Evolutionary conservation across 768 basidiomycete genomes (phyloP).

Genomic region (Tulasnella sp.): DNA sequence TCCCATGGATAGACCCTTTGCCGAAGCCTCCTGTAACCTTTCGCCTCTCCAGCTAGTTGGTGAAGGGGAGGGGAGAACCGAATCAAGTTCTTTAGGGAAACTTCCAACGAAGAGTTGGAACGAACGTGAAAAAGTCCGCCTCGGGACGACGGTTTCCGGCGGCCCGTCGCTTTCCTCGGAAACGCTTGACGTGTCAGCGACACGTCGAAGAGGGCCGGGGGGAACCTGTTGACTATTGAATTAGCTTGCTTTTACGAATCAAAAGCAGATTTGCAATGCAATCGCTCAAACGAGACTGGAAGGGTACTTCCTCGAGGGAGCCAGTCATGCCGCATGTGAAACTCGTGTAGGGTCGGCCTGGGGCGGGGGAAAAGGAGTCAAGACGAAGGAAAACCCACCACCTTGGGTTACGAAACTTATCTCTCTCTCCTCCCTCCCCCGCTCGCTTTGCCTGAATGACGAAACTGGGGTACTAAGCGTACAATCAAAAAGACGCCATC

Average conservation of each 20-base stretch:
- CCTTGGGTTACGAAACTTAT: neutral
- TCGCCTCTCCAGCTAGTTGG: neutral
- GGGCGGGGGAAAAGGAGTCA: neutral
- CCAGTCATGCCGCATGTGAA: neutral
- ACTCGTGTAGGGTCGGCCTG: neutral
- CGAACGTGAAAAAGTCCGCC: neutral
- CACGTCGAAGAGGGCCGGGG: neutral
- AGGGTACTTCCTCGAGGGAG: neutral
- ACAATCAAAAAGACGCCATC: neutral
- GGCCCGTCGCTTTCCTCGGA: neutral
- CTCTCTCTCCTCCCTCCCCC: neutral
- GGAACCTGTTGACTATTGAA: neutral
- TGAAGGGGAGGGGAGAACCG: too few species aligned
- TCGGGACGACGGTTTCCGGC: neutral
- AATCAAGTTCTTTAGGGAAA: too few species aligned
- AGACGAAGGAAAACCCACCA: neutral
- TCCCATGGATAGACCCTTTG: neutral
- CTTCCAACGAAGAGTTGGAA: neutral
- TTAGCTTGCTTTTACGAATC: neutral
- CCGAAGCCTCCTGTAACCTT: neutral
- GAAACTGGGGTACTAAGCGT: neutral
- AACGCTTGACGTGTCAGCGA: neutral
- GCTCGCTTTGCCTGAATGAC: neutral
- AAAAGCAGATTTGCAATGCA: neutral
- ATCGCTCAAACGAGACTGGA: neutral